Percentiles rank a stretch among this genome's conserved stretches.
These are phyloP conservation scores for Arthrobotrys sphaeroides DNA, from an alignment of 2,329 filamentous ascomycete species.

Conservation along the genomic window DNA sequence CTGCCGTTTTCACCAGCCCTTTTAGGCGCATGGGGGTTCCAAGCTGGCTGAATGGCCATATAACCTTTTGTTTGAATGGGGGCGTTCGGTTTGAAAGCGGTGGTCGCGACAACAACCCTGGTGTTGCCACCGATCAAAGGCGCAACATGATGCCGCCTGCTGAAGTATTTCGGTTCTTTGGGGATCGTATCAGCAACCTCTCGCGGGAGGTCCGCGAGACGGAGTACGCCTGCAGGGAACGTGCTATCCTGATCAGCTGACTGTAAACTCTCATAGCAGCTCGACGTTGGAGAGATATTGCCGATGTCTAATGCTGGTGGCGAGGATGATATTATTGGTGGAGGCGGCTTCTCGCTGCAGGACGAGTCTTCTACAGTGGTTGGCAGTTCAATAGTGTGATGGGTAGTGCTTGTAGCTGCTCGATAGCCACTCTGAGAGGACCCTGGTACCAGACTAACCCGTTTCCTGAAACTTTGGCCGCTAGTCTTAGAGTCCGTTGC, in stretches of 20 bases:
- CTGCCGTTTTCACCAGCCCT: slow-evolving; percentile 41
- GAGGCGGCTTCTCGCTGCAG: not conserved
- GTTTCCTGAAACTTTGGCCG: not conserved
- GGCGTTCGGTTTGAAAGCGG: not conserved
- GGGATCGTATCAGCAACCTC: slow-evolving; percentile 13
- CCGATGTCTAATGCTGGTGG: not conserved
- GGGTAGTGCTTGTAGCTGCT: not conserved
- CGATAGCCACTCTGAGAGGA: not conserved
- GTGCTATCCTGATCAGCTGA: not conserved
- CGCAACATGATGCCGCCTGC: slow-evolving; percentile 23
- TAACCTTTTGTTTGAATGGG: slow-evolving; percentile 43
- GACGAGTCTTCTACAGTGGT: not conserved
- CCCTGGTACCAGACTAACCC: not conserved
- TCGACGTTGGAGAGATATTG: not conserved
- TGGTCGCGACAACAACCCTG: not conserved
- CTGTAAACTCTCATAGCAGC: slow-evolving; percentile 14
- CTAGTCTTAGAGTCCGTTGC: not conserved
- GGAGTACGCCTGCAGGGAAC: slow-evolving; percentile 22
- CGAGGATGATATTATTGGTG: not conserved
- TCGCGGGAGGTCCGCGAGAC: not conserved
- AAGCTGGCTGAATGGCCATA: slow-evolving; percentile 33
- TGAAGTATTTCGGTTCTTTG: slow-evolving; percentile 14
- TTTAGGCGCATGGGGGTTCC: slow-evolving; percentile 41
- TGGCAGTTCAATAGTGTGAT: not conserved
- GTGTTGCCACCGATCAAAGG: slow-evolving; percentile 32